phyloP scores from a whole-genome alignment of 345 rosid species.

The Citrus australasica region DNA sequence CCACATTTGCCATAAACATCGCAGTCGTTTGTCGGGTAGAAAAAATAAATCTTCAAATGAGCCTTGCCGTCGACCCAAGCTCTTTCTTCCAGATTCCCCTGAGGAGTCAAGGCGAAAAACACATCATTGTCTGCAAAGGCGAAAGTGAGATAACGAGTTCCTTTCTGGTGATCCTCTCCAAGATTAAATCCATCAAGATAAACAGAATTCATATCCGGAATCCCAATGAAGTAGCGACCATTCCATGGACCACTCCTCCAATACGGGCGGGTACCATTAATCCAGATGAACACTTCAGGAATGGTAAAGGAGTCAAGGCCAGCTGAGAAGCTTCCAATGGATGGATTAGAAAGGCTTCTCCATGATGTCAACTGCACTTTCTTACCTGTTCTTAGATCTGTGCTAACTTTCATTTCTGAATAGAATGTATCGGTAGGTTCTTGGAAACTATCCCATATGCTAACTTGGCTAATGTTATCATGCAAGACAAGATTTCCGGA shows the following conservation, averaged over 20 bases:
- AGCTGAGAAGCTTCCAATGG: constrained; percentile 41
- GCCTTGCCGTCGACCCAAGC: constrained; percentile 14
- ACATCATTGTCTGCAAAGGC: not conserved
- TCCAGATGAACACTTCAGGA: constrained; percentile 48
- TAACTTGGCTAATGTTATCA: constrained; percentile 6
- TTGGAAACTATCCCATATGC: constrained; percentile 58
- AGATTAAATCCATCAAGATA: constrained; percentile 28
- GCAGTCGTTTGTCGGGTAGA: constrained; percentile 19
- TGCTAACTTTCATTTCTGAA: constrained; percentile 35
- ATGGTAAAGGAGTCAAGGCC: constrained; percentile 26
- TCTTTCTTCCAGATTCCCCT: constrained; percentile 25
- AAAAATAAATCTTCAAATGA: constrained; percentile 10
- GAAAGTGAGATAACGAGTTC: constrained; percentile 16
- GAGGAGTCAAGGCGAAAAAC: constrained; percentile 22
- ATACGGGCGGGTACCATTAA: constrained; percentile 19
- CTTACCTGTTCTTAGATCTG: constrained; percentile 23
- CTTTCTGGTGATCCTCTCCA: constrained; percentile 15
- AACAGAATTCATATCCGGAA: constrained; percentile 14
- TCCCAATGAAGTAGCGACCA: constrained; percentile 21
- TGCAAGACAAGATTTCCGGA: constrained; percentile 39
- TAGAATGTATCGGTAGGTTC: constrained; percentile 32
- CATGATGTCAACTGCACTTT: constrained; percentile 39
- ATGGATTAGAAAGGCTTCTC: constrained; percentile 53
- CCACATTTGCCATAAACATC: constrained; percentile 55
- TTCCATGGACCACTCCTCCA: constrained; percentile 46